phyloP scores from a whole-genome alignment of 169 alveolate genomes.

The Plasmodium gallinaceum region DNA sequence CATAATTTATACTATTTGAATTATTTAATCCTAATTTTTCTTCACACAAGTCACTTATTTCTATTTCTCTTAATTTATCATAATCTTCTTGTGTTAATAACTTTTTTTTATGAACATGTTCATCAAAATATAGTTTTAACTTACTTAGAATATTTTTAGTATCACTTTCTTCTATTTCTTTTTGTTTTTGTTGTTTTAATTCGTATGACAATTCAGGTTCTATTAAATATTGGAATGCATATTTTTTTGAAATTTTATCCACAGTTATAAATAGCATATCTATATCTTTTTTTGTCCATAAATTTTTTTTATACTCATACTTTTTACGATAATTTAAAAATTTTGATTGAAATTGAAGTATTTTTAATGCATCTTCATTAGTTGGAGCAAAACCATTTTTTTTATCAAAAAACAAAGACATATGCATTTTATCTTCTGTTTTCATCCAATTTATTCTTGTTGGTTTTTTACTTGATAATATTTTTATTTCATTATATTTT shows the following conservation, averaged over 20 bases:
- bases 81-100: background rate
- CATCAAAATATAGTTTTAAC: conserved; percentile 48
- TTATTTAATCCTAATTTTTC: background rate
- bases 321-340: conserved; percentile 54
- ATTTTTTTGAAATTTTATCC: conserved; percentile 26
- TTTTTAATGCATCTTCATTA: conserved; percentile 75
- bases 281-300: conserved; percentile 68
- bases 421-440: conserved; percentile 41
- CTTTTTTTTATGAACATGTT: background rate
- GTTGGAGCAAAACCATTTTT: conserved; percentile 46
- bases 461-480: conserved; percentile 51
- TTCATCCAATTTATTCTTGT: conserved; percentile 49
- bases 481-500: conserved; percentile 67
- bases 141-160: conserved; percentile 15
- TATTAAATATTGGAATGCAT: conserved; percentile 58
- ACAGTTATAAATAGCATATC: conserved; percentile 22
- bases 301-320: conserved; percentile 64
- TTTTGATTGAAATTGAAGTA: conserved; percentile 20
- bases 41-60: background rate
- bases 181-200: conserved; percentile 6
- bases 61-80: background rate
- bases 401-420: conserved; percentile 67
- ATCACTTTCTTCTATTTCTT: conserved; percentile 48
- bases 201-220: conserved; percentile 41
- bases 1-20: background rate